These are phyloP conservation scores for Saccharum officinarum DNA, from an alignment of 176 grass and related monocot species.

Conservation along the genomic window DNA sequence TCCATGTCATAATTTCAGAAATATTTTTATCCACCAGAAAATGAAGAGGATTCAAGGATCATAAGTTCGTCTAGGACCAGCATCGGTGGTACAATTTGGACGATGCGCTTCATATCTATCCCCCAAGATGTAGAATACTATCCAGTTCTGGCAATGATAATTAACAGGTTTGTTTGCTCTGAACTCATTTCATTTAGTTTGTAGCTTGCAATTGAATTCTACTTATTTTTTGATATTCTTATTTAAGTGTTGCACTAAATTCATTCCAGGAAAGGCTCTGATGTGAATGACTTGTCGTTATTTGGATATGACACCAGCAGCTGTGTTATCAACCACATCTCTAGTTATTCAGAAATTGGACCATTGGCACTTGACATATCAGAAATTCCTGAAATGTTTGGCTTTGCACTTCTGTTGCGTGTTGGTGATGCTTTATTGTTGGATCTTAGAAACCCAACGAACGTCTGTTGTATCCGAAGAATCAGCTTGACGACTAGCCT, in stretches of 20 bases:
- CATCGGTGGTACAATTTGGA: conserved; percentile 85
- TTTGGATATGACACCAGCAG: conserved; percentile 62
- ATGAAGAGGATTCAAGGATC: conserved; percentile 54
- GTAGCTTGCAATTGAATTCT: background rate
- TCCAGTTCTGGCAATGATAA: conserved; percentile 75
- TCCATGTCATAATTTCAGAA: conserved; percentile 98
- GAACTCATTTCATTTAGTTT: conserved; percentile 2
- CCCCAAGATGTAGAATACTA: conserved; percentile 65
- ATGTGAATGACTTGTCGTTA: conserved; percentile 73
- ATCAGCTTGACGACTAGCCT: conserved; percentile 56
- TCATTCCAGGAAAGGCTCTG: conserved; percentile 71
- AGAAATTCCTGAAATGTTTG: conserved; percentile 78
- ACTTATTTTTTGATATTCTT: conserved; percentile 8
- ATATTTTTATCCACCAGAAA: conserved; percentile 97
- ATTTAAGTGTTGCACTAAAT: conserved; percentile 26
- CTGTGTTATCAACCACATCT: conserved; percentile 55
- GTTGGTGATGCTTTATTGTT: conserved; percentile 82
- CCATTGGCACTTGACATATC: conserved; percentile 77
- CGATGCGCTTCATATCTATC: conserved; percentile 89
- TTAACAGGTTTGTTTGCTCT: conserved; percentile 70
- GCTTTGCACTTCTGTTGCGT: conserved; percentile 90
- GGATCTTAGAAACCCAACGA: conserved; percentile 80
- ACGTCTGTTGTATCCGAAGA: conserved; percentile 65
- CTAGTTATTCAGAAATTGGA: conserved; percentile 68
- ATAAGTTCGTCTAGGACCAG: conserved; percentile 41